Base-by-base conservation (phyloP, 495 filamentous ascomycete species). In the Penicillium cataractarum region DNA sequence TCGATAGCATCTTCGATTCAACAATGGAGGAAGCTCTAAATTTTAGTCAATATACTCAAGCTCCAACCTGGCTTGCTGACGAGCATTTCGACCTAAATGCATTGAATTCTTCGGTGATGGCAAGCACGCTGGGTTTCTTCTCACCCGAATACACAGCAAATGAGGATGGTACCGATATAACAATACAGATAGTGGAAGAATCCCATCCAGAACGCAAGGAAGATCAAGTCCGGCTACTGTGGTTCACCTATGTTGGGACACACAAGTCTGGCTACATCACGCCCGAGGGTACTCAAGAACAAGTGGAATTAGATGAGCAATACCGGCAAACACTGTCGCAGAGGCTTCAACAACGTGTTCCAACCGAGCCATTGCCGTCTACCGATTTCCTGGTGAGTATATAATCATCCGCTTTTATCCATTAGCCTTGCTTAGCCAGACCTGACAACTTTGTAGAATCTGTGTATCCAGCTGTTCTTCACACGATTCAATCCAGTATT, bases 401-500 rank as follows among this genome's bases (percentile, higher is more conserved):
- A 8, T 17, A 52, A 2, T 29, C 2, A 15, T 17, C 9, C 35
- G 35, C 35, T 7, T 8, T 21, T 21, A 9, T 21, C 19, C 8
- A n/a, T 10, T 22, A 39, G 8, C 40, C 2, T 21, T 21, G 7
- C 40, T 21, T 44, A 19, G n/a, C 2, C 4, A 44, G 19, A 44
- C 32, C n/a, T 58, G 24, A 53, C n/a, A 24, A 1, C 1, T 6
- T 35, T 5, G 10, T 40, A 69, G 65, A 75, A 75, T 54, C 24
- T 76, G 17, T 71, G 67, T 29, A 62, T 73, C n/a, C 70, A 69
- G 52, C 61, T 70, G 55, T 76, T 68, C 50, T 76, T 76, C 53
- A 73, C 72, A 0, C 37, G 54, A 21, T 76, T 73, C 33, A 63
- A 71, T 42, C 62, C 64, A 0, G 60, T 69, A 6, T 76, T 76